Conservation (phyloP, 305 asterid species). For the Fraxinus velutina region DNA sequence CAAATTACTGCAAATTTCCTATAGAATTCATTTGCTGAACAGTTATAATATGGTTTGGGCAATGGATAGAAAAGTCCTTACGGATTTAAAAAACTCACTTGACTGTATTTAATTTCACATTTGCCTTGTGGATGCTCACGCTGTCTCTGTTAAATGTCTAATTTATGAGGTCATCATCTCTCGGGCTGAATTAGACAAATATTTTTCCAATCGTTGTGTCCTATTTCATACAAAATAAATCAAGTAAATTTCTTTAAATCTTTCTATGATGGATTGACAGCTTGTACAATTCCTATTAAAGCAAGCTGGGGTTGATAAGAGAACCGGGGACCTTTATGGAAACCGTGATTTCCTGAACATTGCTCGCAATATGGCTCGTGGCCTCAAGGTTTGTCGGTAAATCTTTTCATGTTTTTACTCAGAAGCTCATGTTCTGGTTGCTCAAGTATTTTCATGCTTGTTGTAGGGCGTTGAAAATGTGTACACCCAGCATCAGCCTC, state of each 20-base stretch:
- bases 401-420: constrained; percentile 16
- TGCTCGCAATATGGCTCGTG: constrained; percentile 98
- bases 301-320: constrained; percentile 94
- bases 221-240: constrained; percentile 3
- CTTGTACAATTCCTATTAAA: constrained; percentile 90
- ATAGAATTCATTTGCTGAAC: neutral
- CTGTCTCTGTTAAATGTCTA: neutral
- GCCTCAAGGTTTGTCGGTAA: constrained; percentile 63
- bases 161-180: constrained; percentile 1
- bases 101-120: neutral
- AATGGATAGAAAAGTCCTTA: neutral
- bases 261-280: constrained; percentile 46
- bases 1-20: constrained; percentile 1
- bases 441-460: constrained; percentile 19
- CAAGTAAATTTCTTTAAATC: constrained; percentile 15
- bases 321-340: constrained; percentile 96
- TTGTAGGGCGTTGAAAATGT: constrained; percentile 70
- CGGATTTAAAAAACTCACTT: neutral
- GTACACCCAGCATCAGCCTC: constrained; percentile 98
- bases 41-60: neutral
- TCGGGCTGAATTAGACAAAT: neutral
- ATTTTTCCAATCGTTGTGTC: neutral
- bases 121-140: neutral
- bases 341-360: constrained; percentile 83
- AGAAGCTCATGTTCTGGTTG: constrained; percentile 5